These are phyloP conservation scores for Globisporangium paroecandrum DNA, from an alignment of 352 stramenopile genomes.

Conservation along the genomic window DNA sequence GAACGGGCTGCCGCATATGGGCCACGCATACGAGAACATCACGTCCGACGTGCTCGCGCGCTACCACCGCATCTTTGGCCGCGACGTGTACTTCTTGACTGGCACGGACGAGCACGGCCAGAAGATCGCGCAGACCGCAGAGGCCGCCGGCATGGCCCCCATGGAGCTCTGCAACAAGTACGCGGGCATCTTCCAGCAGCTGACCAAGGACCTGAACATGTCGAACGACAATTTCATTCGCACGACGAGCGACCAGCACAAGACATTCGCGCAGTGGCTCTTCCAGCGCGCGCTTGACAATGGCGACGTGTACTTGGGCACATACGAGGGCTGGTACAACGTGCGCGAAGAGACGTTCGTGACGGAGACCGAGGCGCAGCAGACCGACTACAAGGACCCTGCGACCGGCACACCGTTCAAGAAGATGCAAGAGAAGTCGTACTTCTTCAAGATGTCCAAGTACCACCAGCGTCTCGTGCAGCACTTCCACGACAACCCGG, in stretches of 20 bases:
- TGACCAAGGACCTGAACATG: slow-evolving; percentile 85
- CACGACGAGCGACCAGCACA: slow-evolving; percentile 95
- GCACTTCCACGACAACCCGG: slow-evolving; percentile 93
- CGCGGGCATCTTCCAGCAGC: slow-evolving; percentile 82
- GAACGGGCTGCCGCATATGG: slow-evolving; percentile 96
- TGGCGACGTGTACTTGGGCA: slow-evolving; percentile 96
- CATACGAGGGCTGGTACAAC: slow-evolving; percentile 99
- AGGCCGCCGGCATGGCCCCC: slow-evolving; percentile 86
- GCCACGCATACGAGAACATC: slow-evolving; percentile 98
- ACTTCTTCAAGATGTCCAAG: slow-evolving; percentile 99
- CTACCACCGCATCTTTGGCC: slow-evolving; percentile 90
- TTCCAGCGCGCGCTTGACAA: slow-evolving; percentile 89
- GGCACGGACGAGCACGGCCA: slow-evolving; percentile 98
- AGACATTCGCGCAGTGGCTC: slow-evolving; percentile 93
- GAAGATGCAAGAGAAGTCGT: slow-evolving; percentile 97
- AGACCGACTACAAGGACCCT: slow-evolving; percentile 95
- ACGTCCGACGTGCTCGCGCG: slow-evolving; percentile 96
- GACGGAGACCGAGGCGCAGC: slow-evolving; percentile 95
- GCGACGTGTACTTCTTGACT: slow-evolving; percentile 84
- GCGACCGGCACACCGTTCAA: slow-evolving; percentile 92
- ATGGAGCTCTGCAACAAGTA: slow-evolving; percentile 97
- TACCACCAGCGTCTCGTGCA: slow-evolving; percentile 95
- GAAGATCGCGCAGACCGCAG: slow-evolving; percentile 98
- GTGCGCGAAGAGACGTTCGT: slow-evolving; percentile 98
- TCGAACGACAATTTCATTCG: slow-evolving; percentile 92